A percentile compares a stretch with the other conserved stretches of the same genome.
These are phyloP conservation scores for Stellera chamaejasme DNA, from an alignment of 345 rosid species.

Conservation along the genomic window DNA sequence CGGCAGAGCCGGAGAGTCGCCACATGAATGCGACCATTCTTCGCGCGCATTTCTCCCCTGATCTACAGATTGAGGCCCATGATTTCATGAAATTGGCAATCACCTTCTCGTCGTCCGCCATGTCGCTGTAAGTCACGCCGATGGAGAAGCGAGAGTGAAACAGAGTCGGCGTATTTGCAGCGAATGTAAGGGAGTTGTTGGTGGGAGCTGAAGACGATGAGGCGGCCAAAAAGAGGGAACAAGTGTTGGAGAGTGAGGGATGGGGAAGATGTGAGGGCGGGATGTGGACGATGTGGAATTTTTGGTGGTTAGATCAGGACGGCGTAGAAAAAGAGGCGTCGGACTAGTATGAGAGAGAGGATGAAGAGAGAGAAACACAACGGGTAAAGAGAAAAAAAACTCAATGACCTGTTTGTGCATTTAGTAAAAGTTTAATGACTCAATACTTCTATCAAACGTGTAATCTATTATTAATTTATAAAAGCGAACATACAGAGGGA, in stretches of 20 bases:
- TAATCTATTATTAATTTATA: too few species aligned
- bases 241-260: slow-evolving; percentile 37
- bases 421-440: too few species aligned
- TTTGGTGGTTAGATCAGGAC: slow-evolving; percentile 18
- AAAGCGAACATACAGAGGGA: too few species aligned
- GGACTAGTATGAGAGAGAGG: neutral
- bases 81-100: slow-evolving; percentile 32
- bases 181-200: slow-evolving; percentile 8
- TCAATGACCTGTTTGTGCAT: too few species aligned
- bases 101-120: slow-evolving; percentile 34
- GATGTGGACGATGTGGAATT: slow-evolving; percentile 23
- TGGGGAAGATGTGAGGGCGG: slow-evolving; percentile 35
- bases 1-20: too few species aligned
- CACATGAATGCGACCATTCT: too few species aligned
- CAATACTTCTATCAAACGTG: too few species aligned
- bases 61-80: slow-evolving; percentile 21
- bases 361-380: too few species aligned
- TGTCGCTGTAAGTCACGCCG: slow-evolving; percentile 35
- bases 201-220: neutral
- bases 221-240: slow-evolving; percentile 29
- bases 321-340: slow-evolving; percentile 38
- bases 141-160: slow-evolving; percentile 29
- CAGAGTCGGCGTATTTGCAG: slow-evolving; percentile 8
- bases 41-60: neutral
- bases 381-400: too few species aligned